phyloP scores from a whole-genome alignment of 352 stramenopile species.

The Phytophthora litchii region DNA sequence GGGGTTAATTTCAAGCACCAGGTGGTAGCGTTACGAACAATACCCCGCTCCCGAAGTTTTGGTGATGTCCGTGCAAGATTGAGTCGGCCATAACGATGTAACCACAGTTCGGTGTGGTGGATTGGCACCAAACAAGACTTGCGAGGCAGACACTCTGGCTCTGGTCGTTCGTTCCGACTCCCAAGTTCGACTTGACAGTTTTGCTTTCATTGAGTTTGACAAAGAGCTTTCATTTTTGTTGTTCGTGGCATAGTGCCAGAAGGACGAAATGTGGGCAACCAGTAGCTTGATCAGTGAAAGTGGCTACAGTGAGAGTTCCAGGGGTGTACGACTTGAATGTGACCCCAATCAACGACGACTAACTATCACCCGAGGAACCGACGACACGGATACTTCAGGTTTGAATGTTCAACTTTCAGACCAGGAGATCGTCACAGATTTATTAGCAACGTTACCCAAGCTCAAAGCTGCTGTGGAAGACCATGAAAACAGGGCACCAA shows the following conservation, averaged over 20 bases:
- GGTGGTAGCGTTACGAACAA: conserved; percentile 17
- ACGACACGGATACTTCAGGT: conserved; percentile 11
- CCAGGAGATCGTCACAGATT: conserved; percentile 48
- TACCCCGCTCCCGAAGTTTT: conserved; percentile 7
- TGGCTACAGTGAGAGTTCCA: conserved; percentile 32
- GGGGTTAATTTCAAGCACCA: background rate
- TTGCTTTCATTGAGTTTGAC: conserved; percentile 20
- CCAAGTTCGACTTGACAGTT: conserved; percentile 20
- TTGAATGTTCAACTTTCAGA: conserved; percentile 39
- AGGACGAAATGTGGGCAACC: conserved; percentile 33
- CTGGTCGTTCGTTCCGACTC: conserved; percentile 9
- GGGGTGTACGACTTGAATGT: conserved; percentile 27
- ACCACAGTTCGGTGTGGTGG: conserved; percentile 6
- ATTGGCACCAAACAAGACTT: conserved; percentile 1
- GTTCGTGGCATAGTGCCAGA: conserved; percentile 1
- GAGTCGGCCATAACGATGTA: background rate
- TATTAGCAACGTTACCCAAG: conserved; percentile 51
- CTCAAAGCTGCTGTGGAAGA: conserved; percentile 47
- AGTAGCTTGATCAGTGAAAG: conserved; percentile 44
- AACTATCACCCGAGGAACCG: conserved; percentile 25
- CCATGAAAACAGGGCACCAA: conserved; percentile 33
- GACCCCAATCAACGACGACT: conserved; percentile 28
- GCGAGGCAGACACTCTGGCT: conserved; percentile 25
- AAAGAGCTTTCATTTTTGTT: conserved; percentile 9
- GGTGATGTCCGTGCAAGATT: conserved; percentile 13